Base-by-base conservation (phyloP, 176 grass and related monocot species). In the Oryza officinalis region DNA sequence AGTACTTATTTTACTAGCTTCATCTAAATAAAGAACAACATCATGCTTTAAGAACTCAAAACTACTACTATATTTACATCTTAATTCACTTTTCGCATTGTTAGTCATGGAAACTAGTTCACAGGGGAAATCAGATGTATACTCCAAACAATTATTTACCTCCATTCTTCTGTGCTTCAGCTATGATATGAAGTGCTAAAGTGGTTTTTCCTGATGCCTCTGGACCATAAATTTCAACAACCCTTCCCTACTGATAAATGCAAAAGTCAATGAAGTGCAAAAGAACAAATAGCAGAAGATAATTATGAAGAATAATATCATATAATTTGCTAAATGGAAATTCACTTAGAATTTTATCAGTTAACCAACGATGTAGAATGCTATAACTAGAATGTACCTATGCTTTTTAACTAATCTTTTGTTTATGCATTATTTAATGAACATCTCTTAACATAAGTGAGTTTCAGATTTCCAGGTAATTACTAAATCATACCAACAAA, bases 181-280 rank as follows among this genome's bases (percentile, higher is more conserved):
- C 81, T 70, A 91, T 85, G 31, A 81, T 71, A 81, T 91, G 89
- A 72, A 91, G 89, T 78, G 89, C 89, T 57, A 91, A 79, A 71
- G 86, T 91, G 38, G 86, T 91, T 82, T 91, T 91, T 13, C 89
- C 86, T 47, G 89, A 91, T 72, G 89, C 89, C 81, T 91, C 89
- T 6, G 89, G 81, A 32, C 89, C 89, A 66, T 91, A 91, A 65
- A 88, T 88, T 69, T 91, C 89, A 57, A 88, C 71, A 61, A 91
- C 81, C 69, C 89, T 80, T 81, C 89, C 89, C 89, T 91, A 67
- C 47, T 52, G 11, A 69, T 52, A 65, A 63, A 83, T 50, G 18
- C 18, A 64, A 52, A 72, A 69, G 23, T 13, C 15, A 83, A n/a
- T 18, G 32, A 20, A 22, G 30, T 13, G 26, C 30, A 32, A 64